These are phyloP conservation scores for Aspergillus alliaceus DNA, from an alignment of 2,329 filamentous ascomycete species.

Conservation along the genomic window DNA sequence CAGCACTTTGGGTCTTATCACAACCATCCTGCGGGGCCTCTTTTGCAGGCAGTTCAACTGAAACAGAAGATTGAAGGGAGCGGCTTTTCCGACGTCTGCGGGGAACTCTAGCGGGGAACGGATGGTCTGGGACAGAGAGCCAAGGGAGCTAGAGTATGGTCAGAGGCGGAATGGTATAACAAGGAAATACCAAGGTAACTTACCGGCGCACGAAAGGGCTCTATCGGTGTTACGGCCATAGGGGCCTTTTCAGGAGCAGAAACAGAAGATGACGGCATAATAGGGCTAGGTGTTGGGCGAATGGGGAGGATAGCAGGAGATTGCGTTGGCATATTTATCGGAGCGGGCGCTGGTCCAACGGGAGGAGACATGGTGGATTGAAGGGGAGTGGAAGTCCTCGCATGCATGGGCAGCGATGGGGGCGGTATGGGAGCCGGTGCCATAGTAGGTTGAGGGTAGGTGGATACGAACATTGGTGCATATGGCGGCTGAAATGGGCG, in stretches of 20 bases:
- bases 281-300: conserved; percentile 27
- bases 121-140: conserved; percentile 56
- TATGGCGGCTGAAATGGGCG: conserved; percentile 43
- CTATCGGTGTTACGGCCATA: conserved; percentile 29
- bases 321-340: conserved; percentile 32
- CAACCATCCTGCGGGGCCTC: conserved; percentile 29
- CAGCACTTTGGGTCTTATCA: conserved; percentile 20
- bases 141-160: conserved; percentile 53
- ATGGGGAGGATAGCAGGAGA: conserved; percentile 22
- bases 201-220: conserved; percentile 53
- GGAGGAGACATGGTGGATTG: conserved; percentile 38
- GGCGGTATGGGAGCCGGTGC: conserved; percentile 37
- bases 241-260: conserved; percentile 25
- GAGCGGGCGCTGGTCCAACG: conserved; percentile 25
- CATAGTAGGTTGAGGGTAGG: conserved; percentile 44
- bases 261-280: conserved; percentile 34
- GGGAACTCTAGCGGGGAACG: conserved; percentile 55
- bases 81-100: conserved; percentile 46
- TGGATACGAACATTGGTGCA: conserved; percentile 45
- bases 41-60: conserved; percentile 55
- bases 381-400: conserved; percentile 38
- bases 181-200: conserved; percentile 20
- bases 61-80: conserved; percentile 32
- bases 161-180: conserved; percentile 3
- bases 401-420: conserved; percentile 36